Evolutionary conservation across 495 filamentous ascomycete species (phyloP).

Genomic region (Penicillium canariense): DNA sequence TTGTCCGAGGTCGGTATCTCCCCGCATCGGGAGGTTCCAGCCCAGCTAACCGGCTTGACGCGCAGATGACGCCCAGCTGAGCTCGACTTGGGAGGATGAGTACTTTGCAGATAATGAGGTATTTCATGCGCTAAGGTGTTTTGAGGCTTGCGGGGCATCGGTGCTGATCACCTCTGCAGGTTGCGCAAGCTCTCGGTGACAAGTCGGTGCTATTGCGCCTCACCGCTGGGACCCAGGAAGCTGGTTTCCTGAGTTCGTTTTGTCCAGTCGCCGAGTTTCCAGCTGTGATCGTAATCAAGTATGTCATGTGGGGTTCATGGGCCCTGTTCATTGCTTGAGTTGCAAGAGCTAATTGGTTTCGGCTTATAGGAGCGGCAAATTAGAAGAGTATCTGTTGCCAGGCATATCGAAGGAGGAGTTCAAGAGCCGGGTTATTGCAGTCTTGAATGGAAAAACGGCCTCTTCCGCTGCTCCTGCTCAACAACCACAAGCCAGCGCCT

Average conservation of each 20-base stretch:
- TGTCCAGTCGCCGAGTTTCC: constrained; percentile 73
- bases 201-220: constrained; percentile 68
- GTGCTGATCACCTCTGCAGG: constrained; percentile 25
- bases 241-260: constrained; percentile 74
- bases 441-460: constrained; percentile 26
- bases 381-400: constrained; percentile 63
- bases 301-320: constrained; percentile 20
- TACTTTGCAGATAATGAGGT: constrained; percentile 64
- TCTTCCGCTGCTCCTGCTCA: neutral
- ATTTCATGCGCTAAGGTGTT: neutral
- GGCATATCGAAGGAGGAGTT: constrained; percentile 60
- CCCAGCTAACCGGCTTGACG: constrained; percentile 15
- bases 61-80: constrained; percentile 64
- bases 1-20: constrained; percentile 60
- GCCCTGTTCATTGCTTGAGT: neutral
- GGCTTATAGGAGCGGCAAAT: constrained; percentile 52
- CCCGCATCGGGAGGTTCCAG: constrained; percentile 38
- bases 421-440: constrained; percentile 42
- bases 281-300: constrained; percentile 74
- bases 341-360: neutral
- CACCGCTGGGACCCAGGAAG: constrained; percentile 69
- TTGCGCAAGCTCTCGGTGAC: constrained; percentile 48
- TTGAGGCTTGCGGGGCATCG: too few relatives aligned
- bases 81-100: constrained; percentile 71
- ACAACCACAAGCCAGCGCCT: constrained; percentile 8